Evolutionary conservation across 2,329 filamentous ascomycete genomes (phyloP), one percentile per base, ranked within the genome.

Genomic region (Phoma sp.): DNA sequence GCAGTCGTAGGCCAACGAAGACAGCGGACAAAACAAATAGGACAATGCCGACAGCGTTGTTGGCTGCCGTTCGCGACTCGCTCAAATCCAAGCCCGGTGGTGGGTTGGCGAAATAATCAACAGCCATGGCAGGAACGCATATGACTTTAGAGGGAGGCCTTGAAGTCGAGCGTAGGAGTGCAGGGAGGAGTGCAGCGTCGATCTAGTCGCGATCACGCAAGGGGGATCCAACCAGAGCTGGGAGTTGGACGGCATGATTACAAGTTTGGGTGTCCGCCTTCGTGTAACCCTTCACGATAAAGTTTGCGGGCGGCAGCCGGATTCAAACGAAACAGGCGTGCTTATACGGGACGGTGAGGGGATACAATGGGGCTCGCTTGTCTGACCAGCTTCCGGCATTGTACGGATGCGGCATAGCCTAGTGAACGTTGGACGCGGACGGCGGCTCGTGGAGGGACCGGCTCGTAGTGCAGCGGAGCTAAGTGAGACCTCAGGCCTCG

Each of bases 21-120:
- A 65, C 7, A 1, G 61, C 43, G 9, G 66, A 67, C 15, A 64
- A 41, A 4, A 57, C 55, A 24, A 68, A 68, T 6, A 69, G 38
- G 1, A 64, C 53, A 21, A 65, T 65, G 21, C 57, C 66, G 33
- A 68, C 57, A 12, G 62, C 64, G 52, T 65, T 67, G 33, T 67
- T 65, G 12, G 47, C 44, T n/a, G 56, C 48, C 2, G 64, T 66
- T 13, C 64, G 59, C 19, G 63, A 66, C 27, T 67, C 63, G n/a
- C 12, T 58, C 44, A 65, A 44, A 25, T 68, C 59, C 2, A 68
- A 29, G 9, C 57, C 60, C 2, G 59, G 46, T 17, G 66, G 64
- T 13, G 61, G 57, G 31, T 62, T 60, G 24, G 57, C 51, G 21
- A 68, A 58, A 36, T 55, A 55, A 40, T 61, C 41, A 17, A 48